A percentile compares a stretch with the other conserved stretches of the same genome.
Evolutionary conservation across 768 basidiomycete species (phyloP).

Genomic region (Aureoboletus auriporus): DNA sequence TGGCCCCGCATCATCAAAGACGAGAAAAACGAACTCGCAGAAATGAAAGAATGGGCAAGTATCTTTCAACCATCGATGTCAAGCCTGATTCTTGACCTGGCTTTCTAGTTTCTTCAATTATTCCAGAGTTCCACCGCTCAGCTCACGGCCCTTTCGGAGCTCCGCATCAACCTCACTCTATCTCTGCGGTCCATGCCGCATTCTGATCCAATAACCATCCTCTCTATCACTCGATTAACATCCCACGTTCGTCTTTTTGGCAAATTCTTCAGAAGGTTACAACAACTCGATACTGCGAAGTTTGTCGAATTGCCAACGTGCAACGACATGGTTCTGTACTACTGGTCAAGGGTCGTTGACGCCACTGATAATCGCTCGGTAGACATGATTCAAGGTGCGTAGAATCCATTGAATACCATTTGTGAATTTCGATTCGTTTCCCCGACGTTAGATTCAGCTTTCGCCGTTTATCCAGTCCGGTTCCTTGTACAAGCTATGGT

Average conservation of each 20-base stretch:
- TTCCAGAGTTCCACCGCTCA: slow-evolving; percentile 59
- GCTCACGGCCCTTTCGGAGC: slow-evolving; percentile 49
- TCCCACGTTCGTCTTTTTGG: slow-evolving; percentile 70
- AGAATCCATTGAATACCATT: background rate
- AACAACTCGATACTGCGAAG: slow-evolving; percentile 53
- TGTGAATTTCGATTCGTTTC: background rate
- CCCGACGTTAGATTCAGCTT: slow-evolving; percentile 47
- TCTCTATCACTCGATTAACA: slow-evolving; percentile 55
- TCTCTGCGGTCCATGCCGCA: slow-evolving; percentile 36
- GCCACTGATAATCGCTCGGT: slow-evolving; percentile 51
- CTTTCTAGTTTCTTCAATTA: slow-evolving; percentile 51
- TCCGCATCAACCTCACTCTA: slow-evolving; percentile 53
- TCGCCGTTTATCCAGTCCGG: slow-evolving; percentile 69
- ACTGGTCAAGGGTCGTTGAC: slow-evolving; percentile 76
- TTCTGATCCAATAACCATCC: slow-evolving; percentile 35
- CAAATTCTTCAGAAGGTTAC: slow-evolving; percentile 75
- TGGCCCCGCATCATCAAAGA: slow-evolving; percentile 53
- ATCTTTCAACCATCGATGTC: background rate
- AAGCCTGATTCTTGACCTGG: background rate
- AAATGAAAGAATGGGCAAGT: slow-evolving; percentile 54
- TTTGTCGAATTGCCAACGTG: slow-evolving; percentile 65
- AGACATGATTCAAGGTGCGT: slow-evolving; percentile 54
- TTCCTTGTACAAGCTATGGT: slow-evolving; percentile 84
- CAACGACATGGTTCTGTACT: slow-evolving; percentile 67
- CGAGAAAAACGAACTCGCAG: slow-evolving; percentile 38